phyloP scores from a whole-genome alignment of 257 asterid species.

The Nicotiana sylvestris region DNA sequence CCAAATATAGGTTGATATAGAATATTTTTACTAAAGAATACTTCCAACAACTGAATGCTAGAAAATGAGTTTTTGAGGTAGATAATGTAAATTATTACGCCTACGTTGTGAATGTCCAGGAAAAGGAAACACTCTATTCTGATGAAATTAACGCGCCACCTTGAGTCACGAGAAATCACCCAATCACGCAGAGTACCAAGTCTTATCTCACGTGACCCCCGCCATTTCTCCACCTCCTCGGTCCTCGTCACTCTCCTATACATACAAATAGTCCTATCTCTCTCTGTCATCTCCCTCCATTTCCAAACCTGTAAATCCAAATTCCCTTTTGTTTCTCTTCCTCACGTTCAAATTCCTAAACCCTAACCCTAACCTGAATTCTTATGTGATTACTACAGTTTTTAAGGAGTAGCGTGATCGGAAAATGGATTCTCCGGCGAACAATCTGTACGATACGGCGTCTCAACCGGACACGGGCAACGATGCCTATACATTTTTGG shows the following conservation, averaged over 20 bases:
- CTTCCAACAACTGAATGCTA: too few species aligned
- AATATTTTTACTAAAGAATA: too few species aligned
- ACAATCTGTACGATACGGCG: conserved; percentile 81
- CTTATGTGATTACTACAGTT: background rate
- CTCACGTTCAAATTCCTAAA: conserved; percentile 5
- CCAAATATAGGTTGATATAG: too few species aligned
- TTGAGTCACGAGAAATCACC: background rate
- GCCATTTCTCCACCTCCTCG: background rate
- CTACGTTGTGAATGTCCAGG: background rate
- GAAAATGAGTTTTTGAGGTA: too few species aligned
- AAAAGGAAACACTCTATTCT: background rate
- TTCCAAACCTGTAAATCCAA: background rate
- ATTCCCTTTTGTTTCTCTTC: background rate
- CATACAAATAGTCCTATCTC: background rate
- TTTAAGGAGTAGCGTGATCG: background rate
- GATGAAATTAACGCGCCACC: background rate
- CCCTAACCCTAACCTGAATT: conserved; percentile 14
- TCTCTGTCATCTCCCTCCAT: background rate
- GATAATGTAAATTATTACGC: too few species aligned
- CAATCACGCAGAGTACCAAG: background rate
- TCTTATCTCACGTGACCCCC: conserved; percentile 4
- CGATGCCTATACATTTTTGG: conserved; percentile 88
- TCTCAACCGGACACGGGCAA: conserved; percentile 94
- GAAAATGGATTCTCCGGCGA: conserved; percentile 70
- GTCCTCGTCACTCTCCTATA: background rate